Base-by-base conservation (phyloP, 2,329 filamentous ascomycete species). In the Penicillium griseofulvum region DNA sequence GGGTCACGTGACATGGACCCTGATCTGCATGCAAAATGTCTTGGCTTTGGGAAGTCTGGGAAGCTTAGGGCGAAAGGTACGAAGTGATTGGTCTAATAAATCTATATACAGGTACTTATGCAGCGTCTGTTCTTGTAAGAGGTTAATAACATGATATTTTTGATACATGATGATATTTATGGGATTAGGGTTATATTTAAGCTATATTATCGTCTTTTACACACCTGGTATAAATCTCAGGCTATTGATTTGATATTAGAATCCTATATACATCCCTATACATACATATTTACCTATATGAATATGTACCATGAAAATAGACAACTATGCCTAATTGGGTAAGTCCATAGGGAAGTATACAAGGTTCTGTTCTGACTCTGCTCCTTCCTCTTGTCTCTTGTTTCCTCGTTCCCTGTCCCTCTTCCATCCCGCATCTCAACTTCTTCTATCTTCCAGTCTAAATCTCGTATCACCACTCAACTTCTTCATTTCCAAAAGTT, bases 401-500 rank as follows among this genome's bases (percentile, higher is more conserved):
- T 36, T n/a, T 38, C 47, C 31, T 45, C 29, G 49, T 33, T 26
- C 48, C 42, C 56, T 49, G 41, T 34, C 39, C 29, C 29, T 43
- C 44, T 45, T 19, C 31, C 33, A 46, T 47, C 33, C 49, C 49
- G 41, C 19, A 22, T 44, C 46, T 45, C 55, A 50, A 46, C 55
- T 72, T 71, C 64, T 71, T 58, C 63, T 67, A 68, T 38, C 36
- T 36, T 39, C 49, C 53, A 36, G 22, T 33, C 28, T 49, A 56
- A 58, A 49, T 49, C 36, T 49, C 5, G 46, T 48, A 22, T 19
- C 19, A n/a, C 22, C 24, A 49, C 28, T 33, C 28, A 33, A 31
- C 19, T 50, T 34, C 48, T 62, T 36, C 57, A 64, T 62, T 49
- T 62, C 46, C 33, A 33, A 31, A 44, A 54, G 33, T 34, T 44